Base-by-base conservation (phyloP, 2,329 filamentous ascomycete species). In the Lasiodiplodia hormozganensis region DNA sequence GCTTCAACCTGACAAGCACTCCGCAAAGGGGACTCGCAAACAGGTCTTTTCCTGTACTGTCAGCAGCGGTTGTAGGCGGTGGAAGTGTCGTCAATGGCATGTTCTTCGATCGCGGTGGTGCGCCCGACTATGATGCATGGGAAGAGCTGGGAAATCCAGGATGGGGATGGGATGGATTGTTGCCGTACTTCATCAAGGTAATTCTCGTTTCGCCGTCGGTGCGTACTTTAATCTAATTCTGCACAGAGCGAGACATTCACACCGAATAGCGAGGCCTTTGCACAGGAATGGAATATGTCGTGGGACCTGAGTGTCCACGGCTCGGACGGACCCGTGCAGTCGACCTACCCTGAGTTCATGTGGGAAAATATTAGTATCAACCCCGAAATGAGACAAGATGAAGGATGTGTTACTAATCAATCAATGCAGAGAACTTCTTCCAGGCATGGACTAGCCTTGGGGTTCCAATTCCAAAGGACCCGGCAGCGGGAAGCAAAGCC, bases 61-160 rank as follows among this genome's bases (percentile, higher is more conserved):
- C 84, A 6, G 85, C 83, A 40, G 83, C 83, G 62, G 82, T 85
- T 0, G 77, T 87, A 0, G 85, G 85, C 5, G 85, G 85, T 11
- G 82, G 81, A 16, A 83, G 77, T 11, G 78, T 82, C 0, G 69
- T 85, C 36, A 85, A 85, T 70, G 81, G 83, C 40, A 73, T 76
- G n/a, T 73, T 74, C 53, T 77, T 75, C 74, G 76, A 78, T 65
- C 76, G 77, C 14, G 75, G 72, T 14, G 72, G 70, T 14, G 70
- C 70, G 7, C 69, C 72, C 52, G 78, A 80, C 51, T 74, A 76
- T 25, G 72, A 78, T 70, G 74, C 74, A 6, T 77, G 76, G 76
- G 75, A 76, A 69, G 70, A 71, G 54, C 69, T 77, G 2, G 76
- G 76, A 3, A 76, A 76, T 40, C 72, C 71, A n/a, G 75, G 75